Evolutionary conservation across 768 basidiomycete genomes (phyloP).

Genomic region (Cantharellus anzutake): DNA sequence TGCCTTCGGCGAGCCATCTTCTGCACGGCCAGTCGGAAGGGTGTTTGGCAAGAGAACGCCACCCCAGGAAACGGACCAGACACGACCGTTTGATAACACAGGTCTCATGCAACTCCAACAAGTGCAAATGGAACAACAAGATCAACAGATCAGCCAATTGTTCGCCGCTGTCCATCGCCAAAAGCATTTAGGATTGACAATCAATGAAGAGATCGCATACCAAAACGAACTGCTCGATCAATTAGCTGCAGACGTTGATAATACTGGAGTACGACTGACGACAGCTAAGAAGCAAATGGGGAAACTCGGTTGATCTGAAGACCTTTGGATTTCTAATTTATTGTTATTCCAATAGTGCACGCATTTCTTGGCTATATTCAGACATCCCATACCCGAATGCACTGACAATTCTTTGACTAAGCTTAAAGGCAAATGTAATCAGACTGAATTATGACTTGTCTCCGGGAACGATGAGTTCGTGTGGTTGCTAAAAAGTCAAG

Average conservation of each 20-base stretch:
- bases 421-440: too few species aligned
- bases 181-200: constrained; percentile 70
- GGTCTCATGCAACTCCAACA: constrained; percentile 69
- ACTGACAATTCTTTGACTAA: too few species aligned
- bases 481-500: too few species aligned
- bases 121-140: constrained; percentile 66
- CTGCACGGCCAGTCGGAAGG: constrained; percentile 31
- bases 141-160: constrained; percentile 58
- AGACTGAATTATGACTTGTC: too few species aligned
- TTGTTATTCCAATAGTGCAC: too few species aligned
- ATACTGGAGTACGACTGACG: constrained; percentile 59
- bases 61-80: constrained; percentile 65
- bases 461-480: too few species aligned
- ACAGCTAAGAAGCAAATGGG: constrained; percentile 68
- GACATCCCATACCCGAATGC: too few species aligned
- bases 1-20: constrained; percentile 5
- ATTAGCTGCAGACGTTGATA: constrained; percentile 56
- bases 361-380: too few species aligned
- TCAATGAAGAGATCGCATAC: constrained; percentile 56
- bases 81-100: constrained; percentile 70
- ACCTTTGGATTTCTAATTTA: not conserved
- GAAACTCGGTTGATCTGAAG: constrained; percentile 32
- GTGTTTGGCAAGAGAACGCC: constrained; percentile 48
- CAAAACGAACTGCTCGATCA: constrained; percentile 81
- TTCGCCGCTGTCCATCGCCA: constrained; percentile 72